A percentile compares a stretch with the other conserved stretches of the same genome.
Conservation (phyloP, 1,284 basidiomycete species). For the Earliella scabrosa region DNA sequence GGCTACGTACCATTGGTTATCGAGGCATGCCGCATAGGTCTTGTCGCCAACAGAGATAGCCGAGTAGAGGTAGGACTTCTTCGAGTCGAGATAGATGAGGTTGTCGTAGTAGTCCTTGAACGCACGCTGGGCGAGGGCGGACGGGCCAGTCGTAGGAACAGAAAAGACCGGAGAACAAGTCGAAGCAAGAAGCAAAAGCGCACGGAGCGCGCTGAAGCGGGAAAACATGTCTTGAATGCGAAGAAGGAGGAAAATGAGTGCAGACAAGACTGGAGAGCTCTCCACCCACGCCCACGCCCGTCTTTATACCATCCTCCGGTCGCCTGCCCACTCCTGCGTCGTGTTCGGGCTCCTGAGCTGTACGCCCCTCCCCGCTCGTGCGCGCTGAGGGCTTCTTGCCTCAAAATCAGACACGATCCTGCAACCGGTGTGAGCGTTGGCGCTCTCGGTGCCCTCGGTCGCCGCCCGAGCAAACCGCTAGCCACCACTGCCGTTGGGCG, state of each 20-base stretch:
- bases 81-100: conserved; percentile 19
- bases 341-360: conserved; percentile 10
- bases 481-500: neutral
- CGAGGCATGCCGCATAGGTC: conserved; percentile 18
- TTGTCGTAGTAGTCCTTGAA: conserved; percentile 18
- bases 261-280: conserved; percentile 23
- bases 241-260: conserved; percentile 14
- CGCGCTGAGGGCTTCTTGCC: neutral
- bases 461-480: conserved; percentile 3
- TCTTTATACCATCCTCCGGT: conserved; percentile 10
- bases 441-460: conserved; percentile 14
- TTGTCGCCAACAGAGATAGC: conserved; percentile 12
- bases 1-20: conserved; percentile 19
- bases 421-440: conserved; percentile 15
- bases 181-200: conserved; percentile 18
- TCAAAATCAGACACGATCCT: conserved; percentile 5
- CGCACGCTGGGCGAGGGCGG: conserved; percentile 12
- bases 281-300: neutral
- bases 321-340: neutral
- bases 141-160: conserved; percentile 2
- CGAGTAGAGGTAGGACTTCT: conserved; percentile 17
- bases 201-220: conserved; percentile 19
- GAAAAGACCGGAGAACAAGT: conserved; percentile 19
- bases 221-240: conserved; percentile 22
- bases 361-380: neutral